phyloP scores from a whole-genome alignment of 148 eudicot species.

The Fallopia convolvulus region DNA sequence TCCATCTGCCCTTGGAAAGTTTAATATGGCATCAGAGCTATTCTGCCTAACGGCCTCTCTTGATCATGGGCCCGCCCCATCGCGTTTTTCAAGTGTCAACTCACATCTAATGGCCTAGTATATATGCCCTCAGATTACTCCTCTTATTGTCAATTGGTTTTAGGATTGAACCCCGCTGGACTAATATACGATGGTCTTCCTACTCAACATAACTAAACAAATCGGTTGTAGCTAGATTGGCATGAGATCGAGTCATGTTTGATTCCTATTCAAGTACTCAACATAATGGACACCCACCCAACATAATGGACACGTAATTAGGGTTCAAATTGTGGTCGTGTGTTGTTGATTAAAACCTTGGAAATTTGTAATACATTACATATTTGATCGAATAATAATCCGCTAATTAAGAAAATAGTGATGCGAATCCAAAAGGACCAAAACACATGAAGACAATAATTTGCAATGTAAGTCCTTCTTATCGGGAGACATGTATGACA shows the following conservation, averaged over 20 bases:
- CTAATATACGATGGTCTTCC: too few species aligned
- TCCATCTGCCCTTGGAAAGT: too few species aligned
- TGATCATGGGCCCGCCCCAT: too few species aligned
- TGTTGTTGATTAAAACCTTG: not conserved
- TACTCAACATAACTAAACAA: not conserved
- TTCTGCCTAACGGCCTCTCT: too few species aligned
- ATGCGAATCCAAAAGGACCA: not conserved
- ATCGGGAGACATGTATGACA: not conserved
- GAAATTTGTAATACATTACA: not conserved
- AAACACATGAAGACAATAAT: not conserved
- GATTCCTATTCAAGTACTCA: too few species aligned
- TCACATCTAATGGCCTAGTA: too few species aligned
- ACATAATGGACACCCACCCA: not conserved
- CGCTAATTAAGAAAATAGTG: not conserved
- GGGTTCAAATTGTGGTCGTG: conserved; percentile 1
- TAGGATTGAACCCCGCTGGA: too few species aligned
- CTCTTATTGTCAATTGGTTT: too few species aligned
- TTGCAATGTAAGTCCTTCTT: not conserved
- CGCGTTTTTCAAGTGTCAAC: too few species aligned
- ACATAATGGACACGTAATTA: not conserved
- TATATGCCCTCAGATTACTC: too few species aligned
- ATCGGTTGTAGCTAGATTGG: not conserved
- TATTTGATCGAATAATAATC: not conserved
- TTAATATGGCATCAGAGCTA: too few species aligned
- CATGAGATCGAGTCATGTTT: not conserved